Base-by-base conservation (phyloP, 2,329 filamentous ascomycete genomes). In the Beauveria varroae region DNA sequence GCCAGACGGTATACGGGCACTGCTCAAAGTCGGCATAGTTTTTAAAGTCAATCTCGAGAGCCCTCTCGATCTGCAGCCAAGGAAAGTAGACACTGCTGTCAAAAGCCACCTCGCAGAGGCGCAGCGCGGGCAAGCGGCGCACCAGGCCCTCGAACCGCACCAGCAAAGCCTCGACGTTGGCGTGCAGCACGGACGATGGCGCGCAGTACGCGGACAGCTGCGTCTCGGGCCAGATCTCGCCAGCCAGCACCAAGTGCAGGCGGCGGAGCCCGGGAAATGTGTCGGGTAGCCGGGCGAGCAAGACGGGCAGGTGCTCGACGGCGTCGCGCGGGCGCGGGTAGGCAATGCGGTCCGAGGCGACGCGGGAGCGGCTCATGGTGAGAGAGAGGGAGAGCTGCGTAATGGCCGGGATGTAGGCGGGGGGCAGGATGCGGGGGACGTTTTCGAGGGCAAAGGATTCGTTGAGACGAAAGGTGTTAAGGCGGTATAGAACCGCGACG, bases 51-150 rank as follows among this genome's bases (percentile, higher is more conserved):
- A 60, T 60, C 4, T 46, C 40, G 1, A 53, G 37, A 2, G 43
- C 41, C 20, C 5, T 40, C 10, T 60, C 58, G 10, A 47, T 37
- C 58, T 60, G 58, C 30, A 60, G 28, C 58, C 58, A 60, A n/a
- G 58, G 58, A 60, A 60, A 60, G 50, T 51, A 60, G 26, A 60
- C 14, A 30, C 58, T 60, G 51, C 58, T 60, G 50, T 54, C 50
- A 28, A 60, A 54, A 1, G 50, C 50, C 7, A 60, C 24, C 51
- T 60, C 58, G 43, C 50, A 60, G 20, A 18, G 20, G 8, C 16
- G 58, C 51, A 60, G 43, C 20, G 40, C 16, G 5, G 18, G 3
- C 26, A 37, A 5, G 10, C 43, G 14, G 20, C 18, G 28, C 58
- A 54, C 16, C 28, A 60, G 10, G 30, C 10, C 1, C 12, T 41